Evolutionary conservation across 345 rosid genomes (phyloP), one percentile per base, ranked within the genome.

Genomic region (Rubroshorea leprosula): DNA sequence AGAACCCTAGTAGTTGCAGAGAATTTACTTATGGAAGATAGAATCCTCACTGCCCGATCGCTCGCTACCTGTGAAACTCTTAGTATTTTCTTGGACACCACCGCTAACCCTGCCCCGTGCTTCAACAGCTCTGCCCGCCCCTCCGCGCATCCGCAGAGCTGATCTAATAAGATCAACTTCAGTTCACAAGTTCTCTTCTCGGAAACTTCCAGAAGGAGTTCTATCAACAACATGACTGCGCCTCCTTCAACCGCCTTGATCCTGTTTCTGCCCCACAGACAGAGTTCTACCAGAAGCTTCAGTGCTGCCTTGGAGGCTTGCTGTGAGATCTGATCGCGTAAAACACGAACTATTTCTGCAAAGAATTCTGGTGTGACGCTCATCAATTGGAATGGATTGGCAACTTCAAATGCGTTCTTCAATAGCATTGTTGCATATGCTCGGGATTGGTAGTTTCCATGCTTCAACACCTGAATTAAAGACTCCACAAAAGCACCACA

Each of bases 201-300:
- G 0, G 65, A 39, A 1, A 54, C 64, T n/a, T 83, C 72, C 4
- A 85, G 67, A 14, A 85, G 83, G 20, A 80, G 70, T 62, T 79
- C 82, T 10, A 77, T 44, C 51, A 85, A 48, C 3, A 67, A 65
- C 0, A 61, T 15, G 9, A 80, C 69, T 1, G 64, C 75, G 0
- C 80, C 72, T 0, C 70, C 81, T n/a, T 74, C 76, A 0, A 72
- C 68, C 0, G 87, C 85, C 58, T 79, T 85, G 71, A 72, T 62
- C 70, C 81, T 47, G 79, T 80, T 85, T 49, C 83, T 65, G 8
- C 87, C 89, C 93, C 85, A 83, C 1, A 86, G 80, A 59, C 78
- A 75, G 11, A 75, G 46, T 27, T 54, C 68, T 2, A 67, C 18
- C 0, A 85, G 67, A 2, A 83, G 60, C 63, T 83, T 72, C 60